Percentiles rank a stretch among this genome's conserved stretches.
Evolutionary conservation across 495 filamentous ascomycete genomes (phyloP).

Genomic region (Neurospora discreta): DNA sequence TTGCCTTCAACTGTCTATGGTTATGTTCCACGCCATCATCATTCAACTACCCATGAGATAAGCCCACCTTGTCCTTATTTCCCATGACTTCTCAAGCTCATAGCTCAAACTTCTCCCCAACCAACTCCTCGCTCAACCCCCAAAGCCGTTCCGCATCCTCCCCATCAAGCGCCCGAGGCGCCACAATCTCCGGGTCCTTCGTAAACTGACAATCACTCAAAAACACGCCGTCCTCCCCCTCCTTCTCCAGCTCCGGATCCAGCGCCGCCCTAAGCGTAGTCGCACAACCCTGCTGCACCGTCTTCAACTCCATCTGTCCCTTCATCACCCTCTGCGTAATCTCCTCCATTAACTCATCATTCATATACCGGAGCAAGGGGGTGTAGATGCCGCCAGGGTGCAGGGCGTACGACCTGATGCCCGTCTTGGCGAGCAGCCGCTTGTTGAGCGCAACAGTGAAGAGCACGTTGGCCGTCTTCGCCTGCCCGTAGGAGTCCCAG

Average conservation of each 20-base stretch:
- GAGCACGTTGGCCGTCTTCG: constrained; percentile 50
- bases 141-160: constrained; percentile 30
- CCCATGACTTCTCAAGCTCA: not conserved
- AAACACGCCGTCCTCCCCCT: constrained; percentile 26
- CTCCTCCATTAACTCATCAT: constrained; percentile 10
- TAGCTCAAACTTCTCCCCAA: constrained; percentile 27
- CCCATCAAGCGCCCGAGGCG: constrained; percentile 34
- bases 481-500: constrained; percentile 42
- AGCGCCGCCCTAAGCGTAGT: constrained; percentile 33
- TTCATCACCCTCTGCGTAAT: constrained; percentile 18
- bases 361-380: constrained; percentile 17
- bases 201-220: constrained; percentile 26
- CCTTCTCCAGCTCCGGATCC: constrained; percentile 20
- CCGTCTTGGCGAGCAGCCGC: constrained; percentile 21
- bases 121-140: constrained; percentile 32
- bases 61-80: not conserved
- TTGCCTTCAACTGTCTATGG: not conserved
- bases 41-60: not conserved
- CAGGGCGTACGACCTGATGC: constrained; percentile 24
- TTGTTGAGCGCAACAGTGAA: constrained; percentile 39
- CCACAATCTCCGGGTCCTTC: constrained; percentile 19
- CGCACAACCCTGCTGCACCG: constrained; percentile 29
- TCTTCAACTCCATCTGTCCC: constrained; percentile 10
- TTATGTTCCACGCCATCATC: not conserved
- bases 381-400: constrained; percentile 37